These are phyloP conservation scores for Ilyonectria destructans DNA, from an alignment of 2,329 filamentous ascomycete species.

Conservation along the genomic window DNA sequence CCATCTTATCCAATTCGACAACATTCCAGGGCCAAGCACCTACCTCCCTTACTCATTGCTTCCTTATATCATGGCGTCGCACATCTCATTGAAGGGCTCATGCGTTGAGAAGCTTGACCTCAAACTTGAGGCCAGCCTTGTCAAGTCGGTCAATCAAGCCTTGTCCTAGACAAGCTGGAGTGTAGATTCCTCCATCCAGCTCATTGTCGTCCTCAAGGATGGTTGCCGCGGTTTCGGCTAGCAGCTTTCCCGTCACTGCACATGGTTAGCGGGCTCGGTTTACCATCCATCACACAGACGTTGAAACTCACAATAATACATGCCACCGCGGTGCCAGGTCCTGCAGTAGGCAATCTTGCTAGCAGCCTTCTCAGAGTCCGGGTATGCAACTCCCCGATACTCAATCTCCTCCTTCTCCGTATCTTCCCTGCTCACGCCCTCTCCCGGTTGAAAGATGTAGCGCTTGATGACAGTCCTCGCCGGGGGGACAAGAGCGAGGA, in stretches of 20 bases:
- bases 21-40: no score
- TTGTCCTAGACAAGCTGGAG: conserved; percentile 80
- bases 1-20: neutral
- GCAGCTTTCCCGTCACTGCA: conserved; percentile 75
- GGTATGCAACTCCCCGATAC: conserved; percentile 76
- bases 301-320: conserved; percentile 74
- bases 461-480: conserved; percentile 62
- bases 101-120: conserved; percentile 63
- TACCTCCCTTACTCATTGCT: neutral
- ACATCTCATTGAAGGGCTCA: conserved; percentile 13
- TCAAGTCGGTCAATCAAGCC: conserved; percentile 76
- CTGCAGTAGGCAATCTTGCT: conserved; percentile 69
- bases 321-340: conserved; percentile 71
- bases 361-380: conserved; percentile 64
- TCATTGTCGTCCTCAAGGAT: conserved; percentile 75
- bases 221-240: conserved; percentile 76
- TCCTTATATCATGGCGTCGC: conserved; percentile 18
- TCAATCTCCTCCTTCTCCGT: conserved; percentile 74
- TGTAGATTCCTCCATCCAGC: conserved; percentile 79
- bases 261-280: conserved; percentile 22
- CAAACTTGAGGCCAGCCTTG: conserved; percentile 74
- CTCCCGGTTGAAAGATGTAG: conserved; percentile 68
- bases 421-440: conserved; percentile 68
- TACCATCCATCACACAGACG: neutral
- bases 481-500: conserved; percentile 64